Base-by-base conservation (phyloP, 345 rosid genomes). In the Acer campestre region DNA sequence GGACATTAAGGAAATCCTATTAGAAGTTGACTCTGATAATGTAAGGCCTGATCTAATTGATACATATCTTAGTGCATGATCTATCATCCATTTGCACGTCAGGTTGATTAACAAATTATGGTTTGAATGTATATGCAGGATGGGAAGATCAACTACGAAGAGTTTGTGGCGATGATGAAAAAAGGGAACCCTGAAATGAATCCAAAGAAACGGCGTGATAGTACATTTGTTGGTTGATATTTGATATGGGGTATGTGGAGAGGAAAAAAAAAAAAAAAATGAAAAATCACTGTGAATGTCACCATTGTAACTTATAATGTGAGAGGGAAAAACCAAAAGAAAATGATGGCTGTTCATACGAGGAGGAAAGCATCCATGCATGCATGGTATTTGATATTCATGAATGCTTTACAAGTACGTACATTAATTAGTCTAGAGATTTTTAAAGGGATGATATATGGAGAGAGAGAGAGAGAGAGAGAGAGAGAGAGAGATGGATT, bases 131-230 rank as follows among this genome's bases (percentile, higher is more conserved):
- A 1, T 55, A 75, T 80, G 71, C 85, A 96, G 97, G 99, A 94
- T 82, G 98, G 98, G 2, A 81, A 92, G 72, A 92, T 96, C 78
- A 92, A 94, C 85, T 96, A 96, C 22, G 97, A 94, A 35, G 99
- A 96, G 76, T 96, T 96, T 58, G 98, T 91, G 77, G 97, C 97
- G 2, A 96, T 96, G 98, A 96, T 96, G 99, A 88, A 88, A 82
- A 96, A 94, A 91, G 99, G 97, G 77, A 96, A 90, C 80, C 93
- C 91, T 0, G 97, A 92, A 70, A 89, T 89, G 3, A 85, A 90
- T 72, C 93, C 93, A 23, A 96, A 94, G 87, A 96, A 94, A 85
- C 85, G 99, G 75, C 98, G 99, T 82, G 82, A 88, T 61, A 56
- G 66, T 18, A 1, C 1, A 40, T 55, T 0, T 16, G 51, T 68